These are phyloP conservation scores for Leccinum ochraceum DNA, from an alignment of 768 basidiomycete species.

Conservation along the genomic window DNA sequence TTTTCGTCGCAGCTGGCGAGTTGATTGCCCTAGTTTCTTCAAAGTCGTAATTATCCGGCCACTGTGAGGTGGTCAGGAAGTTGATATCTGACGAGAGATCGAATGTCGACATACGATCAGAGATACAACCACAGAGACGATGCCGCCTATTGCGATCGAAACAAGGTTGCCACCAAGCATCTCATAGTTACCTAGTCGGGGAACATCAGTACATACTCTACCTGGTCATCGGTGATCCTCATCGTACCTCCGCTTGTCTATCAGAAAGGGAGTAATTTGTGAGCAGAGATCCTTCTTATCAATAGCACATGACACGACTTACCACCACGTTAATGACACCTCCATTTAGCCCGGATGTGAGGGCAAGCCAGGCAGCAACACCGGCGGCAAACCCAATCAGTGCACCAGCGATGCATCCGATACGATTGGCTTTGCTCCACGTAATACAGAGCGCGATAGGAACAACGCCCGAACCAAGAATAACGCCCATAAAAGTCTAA, in stretches of 20 bases:
- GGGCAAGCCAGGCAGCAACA: slow-evolving; percentile 82
- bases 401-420: slow-evolving; percentile 78
- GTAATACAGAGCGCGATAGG: slow-evolving; percentile 86
- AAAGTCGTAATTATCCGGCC: slow-evolving; percentile 85
- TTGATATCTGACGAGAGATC: not conserved
- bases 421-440: slow-evolving; percentile 84
- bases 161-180: slow-evolving; percentile 94
- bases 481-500: slow-evolving; percentile 86
- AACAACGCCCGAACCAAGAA: slow-evolving; percentile 82
- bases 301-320: slow-evolving; percentile 20
- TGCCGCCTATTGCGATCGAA: slow-evolving; percentile 77
- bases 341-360: slow-evolving; percentile 68
- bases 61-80: slow-evolving; percentile 37
- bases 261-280: not conserved
- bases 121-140: slow-evolving; percentile 68
- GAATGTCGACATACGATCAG: slow-evolving; percentile 49
- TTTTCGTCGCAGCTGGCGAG: slow-evolving; percentile 25
- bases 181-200: slow-evolving; percentile 45
- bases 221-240: slow-evolving; percentile 16
- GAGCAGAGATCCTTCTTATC: not conserved
- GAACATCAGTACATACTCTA: not conserved
- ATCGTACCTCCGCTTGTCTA: slow-evolving; percentile 54
- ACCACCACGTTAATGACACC: slow-evolving; percentile 72
- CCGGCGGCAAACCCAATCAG: slow-evolving; percentile 69
- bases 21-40: slow-evolving; percentile 80